These are phyloP conservation scores for Neurospora africana DNA, from an alignment of 495 filamentous ascomycete species.

Conservation along the genomic window DNA sequence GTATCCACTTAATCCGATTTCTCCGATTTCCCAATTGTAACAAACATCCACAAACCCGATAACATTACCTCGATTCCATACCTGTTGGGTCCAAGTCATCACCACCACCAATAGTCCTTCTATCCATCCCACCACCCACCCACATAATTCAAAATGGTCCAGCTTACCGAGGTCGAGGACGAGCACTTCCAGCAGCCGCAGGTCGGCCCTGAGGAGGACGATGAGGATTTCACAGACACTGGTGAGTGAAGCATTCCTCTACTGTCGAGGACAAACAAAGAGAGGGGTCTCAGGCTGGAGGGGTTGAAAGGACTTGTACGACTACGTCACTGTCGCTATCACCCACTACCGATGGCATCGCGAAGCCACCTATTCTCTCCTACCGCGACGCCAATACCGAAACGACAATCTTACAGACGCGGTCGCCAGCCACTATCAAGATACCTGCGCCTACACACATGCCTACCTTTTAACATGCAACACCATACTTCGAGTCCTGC, in stretches of 20 bases:
- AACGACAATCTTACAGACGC: background rate
- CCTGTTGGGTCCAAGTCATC: background rate
- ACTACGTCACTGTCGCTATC: background rate
- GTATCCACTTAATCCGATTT: background rate
- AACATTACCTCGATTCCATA: background rate
- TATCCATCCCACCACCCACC: background rate
- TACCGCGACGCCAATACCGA: background rate
- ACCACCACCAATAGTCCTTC: background rate
- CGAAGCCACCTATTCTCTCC: background rate
- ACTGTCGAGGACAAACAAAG: background rate
- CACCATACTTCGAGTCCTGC: background rate
- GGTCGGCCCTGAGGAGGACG: slow-evolving; percentile 62
- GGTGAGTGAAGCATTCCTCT: slow-evolving; percentile 42
- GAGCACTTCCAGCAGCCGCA: slow-evolving; percentile 80
- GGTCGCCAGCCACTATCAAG: background rate
- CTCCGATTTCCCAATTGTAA: background rate
- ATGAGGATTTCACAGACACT: slow-evolving; percentile 79
- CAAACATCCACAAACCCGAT: background rate
- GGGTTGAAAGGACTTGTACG: background rate
- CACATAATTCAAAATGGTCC: slow-evolving; percentile 65
- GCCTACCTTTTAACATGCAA: background rate
- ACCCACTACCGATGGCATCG: background rate
- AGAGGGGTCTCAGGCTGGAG: background rate
- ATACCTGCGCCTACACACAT: background rate
- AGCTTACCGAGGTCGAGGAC: slow-evolving; percentile 90